Evolutionary conservation across 139 green algal species (phyloP), one percentile per base, ranked within the genome.

Genomic region (Chlorella sorokiniana): DNA sequence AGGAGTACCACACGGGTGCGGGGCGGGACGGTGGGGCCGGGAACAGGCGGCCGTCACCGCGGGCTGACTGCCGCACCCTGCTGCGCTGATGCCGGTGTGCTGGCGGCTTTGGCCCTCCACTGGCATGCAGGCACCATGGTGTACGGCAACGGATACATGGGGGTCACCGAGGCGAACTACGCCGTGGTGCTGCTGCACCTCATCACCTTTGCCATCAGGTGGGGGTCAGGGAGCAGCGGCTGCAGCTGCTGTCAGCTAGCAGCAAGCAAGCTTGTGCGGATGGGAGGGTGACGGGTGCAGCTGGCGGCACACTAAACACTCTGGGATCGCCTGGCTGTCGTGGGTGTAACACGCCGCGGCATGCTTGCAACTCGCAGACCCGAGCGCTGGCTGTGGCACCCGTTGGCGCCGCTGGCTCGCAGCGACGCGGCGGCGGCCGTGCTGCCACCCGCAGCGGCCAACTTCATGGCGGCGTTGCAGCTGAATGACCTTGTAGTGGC

Each of bases 1-100:
- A 97, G 86, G 95, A 98, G 79, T 98, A 98, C 79, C 95, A 98
- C 83, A 96, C 92, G 25, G 89, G 86, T 83, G 79, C 27, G 59
- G 48, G 31, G 65, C 37, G 4, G 31, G 62, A 10, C 9, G 62
- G 16, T 29, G 27, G 40, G 40, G 29, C 31, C 23, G 62, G 3
- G n/a, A n/a, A 42, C 31, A 40, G n/a, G n/a, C n/a, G n/a, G n/a
- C n/a, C n/a, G n/a, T n/a, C n/a, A n/a, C n/a, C 48, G 48, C 48
- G 11, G 11, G 14, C 14, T 59, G 9, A 20, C 18, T 69, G n/a
- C n/a, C 63, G 59, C 59, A 31, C 59, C 9, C 25, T 67, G 59
- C 59, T 67, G 59, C 25, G 25, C 59, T 67, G 59, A 10, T n/a
- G 59, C 11, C 25, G 59, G 59, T 67, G 59, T 67, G 59, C 22